Conservation (phyloP, 2,329 filamentous ascomycete genomes). For the Phyllosticta paracitricarpa region DNA sequence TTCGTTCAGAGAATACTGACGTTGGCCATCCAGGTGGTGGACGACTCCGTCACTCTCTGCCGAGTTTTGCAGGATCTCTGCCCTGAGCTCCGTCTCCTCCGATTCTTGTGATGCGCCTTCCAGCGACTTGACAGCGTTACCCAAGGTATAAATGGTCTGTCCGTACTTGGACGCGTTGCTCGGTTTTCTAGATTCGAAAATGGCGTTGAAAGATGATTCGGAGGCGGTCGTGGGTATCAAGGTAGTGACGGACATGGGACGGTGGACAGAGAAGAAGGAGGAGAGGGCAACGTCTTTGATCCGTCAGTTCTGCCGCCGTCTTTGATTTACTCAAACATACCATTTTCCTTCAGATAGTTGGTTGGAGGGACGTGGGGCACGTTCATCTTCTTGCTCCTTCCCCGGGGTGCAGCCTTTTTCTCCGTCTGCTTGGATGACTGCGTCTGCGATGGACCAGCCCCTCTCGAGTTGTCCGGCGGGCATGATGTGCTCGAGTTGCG, state of each 20-base stretch:
- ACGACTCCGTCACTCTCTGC: conserved; percentile 20
- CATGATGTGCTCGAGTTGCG: conserved; percentile 41
- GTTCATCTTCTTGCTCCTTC: conserved; percentile 39
- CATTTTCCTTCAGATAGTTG: conserved; percentile 58
- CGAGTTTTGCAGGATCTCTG: conserved; percentile 27
- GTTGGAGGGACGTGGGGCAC: conserved; percentile 64
- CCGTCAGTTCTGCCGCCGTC: conserved; percentile 7
- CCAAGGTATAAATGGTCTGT: conserved; percentile 39
- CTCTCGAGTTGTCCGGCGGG: conserved; percentile 29
- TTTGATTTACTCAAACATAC: conserved; percentile 33
- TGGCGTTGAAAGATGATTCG: conserved; percentile 68
- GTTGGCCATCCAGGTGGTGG: conserved; percentile 24
- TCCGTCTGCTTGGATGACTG: conserved; percentile 19
- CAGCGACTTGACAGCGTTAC: conserved; percentile 29
- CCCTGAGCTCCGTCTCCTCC: conserved; percentile 28
- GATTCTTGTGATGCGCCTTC: conserved; percentile 23
- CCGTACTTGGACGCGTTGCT: conserved; percentile 33
- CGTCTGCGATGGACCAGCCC: conserved; percentile 21
- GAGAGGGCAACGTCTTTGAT: conserved; percentile 73
- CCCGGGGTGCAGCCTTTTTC: conserved; percentile 21
- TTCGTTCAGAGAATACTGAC: conserved; percentile 28
- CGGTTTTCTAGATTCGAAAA: conserved; percentile 47
- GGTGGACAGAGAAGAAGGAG: conserved; percentile 90
- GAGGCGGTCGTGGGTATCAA: conserved; percentile 63
- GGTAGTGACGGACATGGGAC: conserved; percentile 80